phyloP scores from a whole-genome alignment of 2,329 filamentous ascomycete species.

The Colletotrichum simmondsii region DNA sequence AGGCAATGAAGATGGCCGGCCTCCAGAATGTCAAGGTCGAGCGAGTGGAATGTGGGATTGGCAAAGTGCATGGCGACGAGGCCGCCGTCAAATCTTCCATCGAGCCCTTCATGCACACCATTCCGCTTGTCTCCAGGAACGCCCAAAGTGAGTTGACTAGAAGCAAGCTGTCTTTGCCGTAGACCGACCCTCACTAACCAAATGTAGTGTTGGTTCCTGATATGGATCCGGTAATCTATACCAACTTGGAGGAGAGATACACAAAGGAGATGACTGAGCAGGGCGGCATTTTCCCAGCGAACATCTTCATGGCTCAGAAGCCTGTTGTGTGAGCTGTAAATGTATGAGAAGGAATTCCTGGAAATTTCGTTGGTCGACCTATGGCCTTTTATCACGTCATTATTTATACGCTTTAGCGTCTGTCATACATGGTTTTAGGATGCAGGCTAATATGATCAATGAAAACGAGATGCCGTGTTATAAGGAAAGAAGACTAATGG shows the following conservation, averaged over 20 bases:
- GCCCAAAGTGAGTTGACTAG: background rate
- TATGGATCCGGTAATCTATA: background rate
- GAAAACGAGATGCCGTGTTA: too few relatives aligned
- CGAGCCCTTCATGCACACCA: slow-evolving; percentile 1
- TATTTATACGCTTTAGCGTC: too few relatives aligned
- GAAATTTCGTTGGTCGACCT: too few relatives aligned
- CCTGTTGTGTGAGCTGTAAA: background rate
- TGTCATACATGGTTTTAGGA: too few relatives aligned
- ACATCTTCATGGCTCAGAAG: slow-evolving; percentile 3
- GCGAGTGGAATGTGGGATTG: slow-evolving; percentile 8
- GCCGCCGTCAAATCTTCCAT: background rate
- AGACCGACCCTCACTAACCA: too few relatives aligned
- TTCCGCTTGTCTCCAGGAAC: background rate
- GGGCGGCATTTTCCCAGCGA: background rate
- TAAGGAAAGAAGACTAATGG: too few relatives aligned
- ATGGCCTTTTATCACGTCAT: too few relatives aligned
- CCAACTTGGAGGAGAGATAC: slow-evolving; percentile 21
- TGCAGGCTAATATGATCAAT: too few relatives aligned
- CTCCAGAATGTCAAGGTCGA: slow-evolving; percentile 14
- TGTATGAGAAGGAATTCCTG: background rate
- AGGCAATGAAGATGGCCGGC: slow-evolving; percentile 14
- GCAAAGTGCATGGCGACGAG: slow-evolving; percentile 4
- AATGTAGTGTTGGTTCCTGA: background rate
- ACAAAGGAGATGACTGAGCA: slow-evolving; percentile 26
- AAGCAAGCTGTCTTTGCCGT: too few relatives aligned